Evolutionary conservation across 495 filamentous ascomycete genomes (phyloP).

Genomic region (Aspergillus avenaceus): DNA sequence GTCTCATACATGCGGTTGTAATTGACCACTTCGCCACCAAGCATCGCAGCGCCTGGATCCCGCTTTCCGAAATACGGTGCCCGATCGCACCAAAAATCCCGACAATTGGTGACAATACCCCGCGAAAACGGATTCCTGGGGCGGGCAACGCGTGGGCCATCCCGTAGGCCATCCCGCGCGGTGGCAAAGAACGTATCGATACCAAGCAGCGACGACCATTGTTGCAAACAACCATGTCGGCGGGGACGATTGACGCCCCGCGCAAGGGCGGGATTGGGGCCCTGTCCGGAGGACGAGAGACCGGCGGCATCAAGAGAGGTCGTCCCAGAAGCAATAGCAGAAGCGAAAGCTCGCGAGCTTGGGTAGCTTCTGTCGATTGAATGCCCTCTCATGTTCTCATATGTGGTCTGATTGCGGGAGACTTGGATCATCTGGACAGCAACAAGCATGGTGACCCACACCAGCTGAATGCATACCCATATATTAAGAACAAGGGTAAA

Average conservation of each 20-base stretch:
- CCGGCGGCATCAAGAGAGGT: slow-evolving; percentile 66
- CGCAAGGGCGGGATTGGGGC: slow-evolving; percentile 40
- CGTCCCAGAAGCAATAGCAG: slow-evolving; percentile 72
- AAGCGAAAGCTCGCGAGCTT: slow-evolving; percentile 63
- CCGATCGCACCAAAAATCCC: slow-evolving; percentile 93
- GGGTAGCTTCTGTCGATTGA: slow-evolving; percentile 46
- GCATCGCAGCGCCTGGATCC: slow-evolving; percentile 65
- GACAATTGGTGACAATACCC: slow-evolving; percentile 80
- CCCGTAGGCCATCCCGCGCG: slow-evolving; percentile 61
- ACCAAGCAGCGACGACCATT: slow-evolving; percentile 81
- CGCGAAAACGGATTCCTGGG: slow-evolving; percentile 79
- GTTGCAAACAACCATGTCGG: slow-evolving; percentile 60
- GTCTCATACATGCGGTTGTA: slow-evolving; percentile 88
- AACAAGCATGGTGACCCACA: slow-evolving; percentile 94
- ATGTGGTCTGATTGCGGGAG: slow-evolving; percentile 87
- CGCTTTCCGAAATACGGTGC: slow-evolving; percentile 74
- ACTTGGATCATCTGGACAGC: slow-evolving; percentile 89
- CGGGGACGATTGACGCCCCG: slow-evolving; percentile 37
- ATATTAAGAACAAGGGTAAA: slow-evolving; percentile 74
- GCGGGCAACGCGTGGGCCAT: slow-evolving; percentile 41
- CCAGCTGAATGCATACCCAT: slow-evolving; percentile 78
- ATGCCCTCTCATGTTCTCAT: slow-evolving; percentile 84
- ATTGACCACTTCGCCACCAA: slow-evolving; percentile 76
- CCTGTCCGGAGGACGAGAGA: slow-evolving; percentile 52
- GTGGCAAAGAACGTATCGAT: slow-evolving; percentile 88